These are phyloP conservation scores for Leucoagaricus sp. DNA, from an alignment of 1,284 basidiomycete genomes.

Conservation along the genomic window DNA sequence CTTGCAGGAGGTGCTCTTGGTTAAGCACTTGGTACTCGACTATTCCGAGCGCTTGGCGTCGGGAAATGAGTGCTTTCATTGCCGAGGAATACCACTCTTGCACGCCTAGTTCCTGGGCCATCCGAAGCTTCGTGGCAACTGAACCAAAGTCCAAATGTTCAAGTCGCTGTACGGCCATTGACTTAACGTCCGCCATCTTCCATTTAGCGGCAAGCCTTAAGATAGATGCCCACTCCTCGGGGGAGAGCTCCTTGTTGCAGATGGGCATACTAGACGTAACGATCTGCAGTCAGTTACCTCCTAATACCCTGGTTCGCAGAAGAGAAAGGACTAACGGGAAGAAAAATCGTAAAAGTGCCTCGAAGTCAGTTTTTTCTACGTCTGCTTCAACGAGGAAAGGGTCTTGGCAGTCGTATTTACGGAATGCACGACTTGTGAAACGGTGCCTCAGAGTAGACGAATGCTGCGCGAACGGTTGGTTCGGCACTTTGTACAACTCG, in stretches of 20 bases:
- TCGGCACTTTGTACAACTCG: conserved; percentile 4
- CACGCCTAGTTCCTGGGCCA: conserved; percentile 10
- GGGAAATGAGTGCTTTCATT: conserved; percentile 3
- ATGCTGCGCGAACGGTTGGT: conserved; percentile 8
- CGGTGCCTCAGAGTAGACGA: neutral
- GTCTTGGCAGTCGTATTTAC: conserved; percentile 5
- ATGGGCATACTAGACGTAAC: neutral
- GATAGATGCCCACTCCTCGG: conserved; percentile 11
- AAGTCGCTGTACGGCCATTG: neutral
- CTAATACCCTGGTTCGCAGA: too few relatives aligned
- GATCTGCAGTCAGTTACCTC: too few relatives aligned
- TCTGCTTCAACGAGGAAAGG: neutral
- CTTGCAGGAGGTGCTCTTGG: neutral
- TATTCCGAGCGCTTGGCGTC: neutral
- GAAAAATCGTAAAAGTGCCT: conserved; percentile 2
- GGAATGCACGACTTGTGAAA: conserved; percentile 4
- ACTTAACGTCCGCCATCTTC: neutral
- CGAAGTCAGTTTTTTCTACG: neutral
- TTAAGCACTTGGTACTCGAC: conserved; percentile 1
- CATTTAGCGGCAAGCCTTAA: conserved; percentile 2
- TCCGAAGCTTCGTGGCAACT: neutral
- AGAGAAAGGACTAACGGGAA: conserved; percentile 2
- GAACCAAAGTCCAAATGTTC: neutral
- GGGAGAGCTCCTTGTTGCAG: neutral
- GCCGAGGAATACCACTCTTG: conserved; percentile 5